Evolutionary conservation across 1,284 basidiomycete species (phyloP).

Genomic region (Tylopilus orsonianus): DNA sequence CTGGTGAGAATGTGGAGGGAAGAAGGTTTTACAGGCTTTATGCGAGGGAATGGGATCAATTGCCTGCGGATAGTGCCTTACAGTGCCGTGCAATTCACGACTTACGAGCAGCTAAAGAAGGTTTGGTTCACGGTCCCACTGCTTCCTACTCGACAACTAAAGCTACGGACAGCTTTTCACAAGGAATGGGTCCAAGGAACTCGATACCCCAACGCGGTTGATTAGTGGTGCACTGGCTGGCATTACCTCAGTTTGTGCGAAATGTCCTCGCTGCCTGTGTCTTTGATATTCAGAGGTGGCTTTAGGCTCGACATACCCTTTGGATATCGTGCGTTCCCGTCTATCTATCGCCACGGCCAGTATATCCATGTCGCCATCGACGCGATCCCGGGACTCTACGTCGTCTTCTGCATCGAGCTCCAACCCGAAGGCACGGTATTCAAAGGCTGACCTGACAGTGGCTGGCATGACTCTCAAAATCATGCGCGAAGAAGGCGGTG

Average conservation of each 20-base stretch:
- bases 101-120: conserved; percentile 87
- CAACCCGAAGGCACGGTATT: conserved; percentile 38
- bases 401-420: conserved; percentile 50
- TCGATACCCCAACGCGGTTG: conserved; percentile 84
- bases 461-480: conserved; percentile 89
- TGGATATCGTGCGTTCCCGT: conserved; percentile 91
- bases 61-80: conserved; percentile 87
- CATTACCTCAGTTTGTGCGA: conserved; percentile 82
- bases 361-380: conserved; percentile 40
- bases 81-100: conserved; percentile 83
- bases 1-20: conserved; percentile 88
- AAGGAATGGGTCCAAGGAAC: conserved; percentile 59
- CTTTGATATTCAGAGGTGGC: conserved; percentile 19
- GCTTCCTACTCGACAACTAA: conserved; percentile 12
- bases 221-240: conserved; percentile 87
- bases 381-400: conserved; percentile 22
- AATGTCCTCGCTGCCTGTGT: background rate
- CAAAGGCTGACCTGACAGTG: conserved; percentile 68
- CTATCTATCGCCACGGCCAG: conserved; percentile 90
- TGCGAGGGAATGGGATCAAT: conserved; percentile 92
- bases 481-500: conserved; percentile 86
- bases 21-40: conserved; percentile 89
- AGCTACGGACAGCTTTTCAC: conserved; percentile 63
- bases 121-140: conserved; percentile 36
- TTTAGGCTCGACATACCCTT: conserved; percentile 84